These are phyloP conservation scores for Coffea canephora DNA, from an alignment of 257 asterid species.

Conservation along the genomic window DNA sequence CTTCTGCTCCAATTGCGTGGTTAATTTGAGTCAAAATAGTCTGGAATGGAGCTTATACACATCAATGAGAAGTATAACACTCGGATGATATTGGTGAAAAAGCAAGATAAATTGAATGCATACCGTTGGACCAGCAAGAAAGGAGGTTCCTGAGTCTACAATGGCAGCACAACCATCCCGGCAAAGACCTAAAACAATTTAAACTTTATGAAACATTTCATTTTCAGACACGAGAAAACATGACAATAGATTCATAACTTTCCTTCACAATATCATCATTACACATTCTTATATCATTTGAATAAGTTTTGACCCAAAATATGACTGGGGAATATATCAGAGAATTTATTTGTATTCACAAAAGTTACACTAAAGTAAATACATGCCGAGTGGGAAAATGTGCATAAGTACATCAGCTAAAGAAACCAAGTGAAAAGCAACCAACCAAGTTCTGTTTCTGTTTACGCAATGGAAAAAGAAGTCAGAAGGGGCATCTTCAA, in stretches of 20 bases:
- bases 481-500: no score
- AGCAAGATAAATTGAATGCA: background rate
- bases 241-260: background rate
- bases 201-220: background rate
- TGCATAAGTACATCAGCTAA: no score
- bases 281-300: no score
- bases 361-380: no score
- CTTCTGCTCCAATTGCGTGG: constrained; percentile 46
- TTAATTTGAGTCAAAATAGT: constrained; percentile 37
- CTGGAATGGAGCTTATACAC: constrained; percentile 20
- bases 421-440: no score
- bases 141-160: constrained; percentile 44
- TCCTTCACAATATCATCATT: background rate
- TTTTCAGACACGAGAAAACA: background rate
- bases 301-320: no score
- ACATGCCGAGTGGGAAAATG: no score
- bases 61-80: constrained; percentile 1
- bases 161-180: constrained; percentile 38
- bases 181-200: constrained; percentile 24
- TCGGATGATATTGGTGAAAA: background rate
- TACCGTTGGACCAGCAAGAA: constrained; percentile 47
- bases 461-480: no score
- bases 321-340: no score
- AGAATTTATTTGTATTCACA: no score
- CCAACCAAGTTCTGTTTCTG: no score